phyloP scores from a whole-genome alignment of 164 flowering plant genomes.

The Magnolia officinalis region DNA sequence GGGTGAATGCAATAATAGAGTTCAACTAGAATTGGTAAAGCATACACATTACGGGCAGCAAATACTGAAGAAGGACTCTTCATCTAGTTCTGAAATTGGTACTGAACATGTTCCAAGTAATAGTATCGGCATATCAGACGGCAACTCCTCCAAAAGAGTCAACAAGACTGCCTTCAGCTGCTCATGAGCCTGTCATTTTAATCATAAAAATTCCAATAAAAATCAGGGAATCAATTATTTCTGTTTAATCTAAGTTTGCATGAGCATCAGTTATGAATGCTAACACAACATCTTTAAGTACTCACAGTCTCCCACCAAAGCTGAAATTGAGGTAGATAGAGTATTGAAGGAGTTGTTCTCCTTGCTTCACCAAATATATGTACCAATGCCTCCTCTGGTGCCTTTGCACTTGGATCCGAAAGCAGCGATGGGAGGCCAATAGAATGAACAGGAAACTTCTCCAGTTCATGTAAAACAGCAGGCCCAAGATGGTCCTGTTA shows the following conservation, averaged over 20 bases:
- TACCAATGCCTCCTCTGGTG: conserved; percentile 96
- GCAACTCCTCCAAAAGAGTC: conserved; percentile 84
- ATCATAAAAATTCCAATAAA: conserved; percentile 11
- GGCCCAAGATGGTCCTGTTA: conserved; percentile 99
- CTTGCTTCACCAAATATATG: conserved; percentile 98
- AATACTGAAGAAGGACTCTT: conserved; percentile 47
- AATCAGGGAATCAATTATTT: not conserved
- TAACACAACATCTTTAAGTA: conserved; percentile 6
- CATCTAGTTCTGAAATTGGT: conserved; percentile 41
- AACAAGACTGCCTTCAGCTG: conserved; percentile 88
- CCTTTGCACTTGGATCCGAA: conserved; percentile 99
- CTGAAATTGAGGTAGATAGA: conserved; percentile 84
- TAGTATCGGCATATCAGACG: conserved; percentile 81
- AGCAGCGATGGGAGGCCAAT: conserved; percentile 94
- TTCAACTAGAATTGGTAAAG: conserved; percentile 12
- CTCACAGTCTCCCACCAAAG: conserved; percentile 99
- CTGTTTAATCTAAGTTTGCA: not conserved
- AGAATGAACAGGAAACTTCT: conserved; percentile 98
- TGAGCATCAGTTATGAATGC: not conserved
- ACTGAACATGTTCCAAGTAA: conserved; percentile 69
- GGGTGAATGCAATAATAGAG: not conserved
- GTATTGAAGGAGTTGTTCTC: conserved; percentile 91
- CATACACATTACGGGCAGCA: conserved; percentile 73
- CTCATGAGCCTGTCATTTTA: conserved; percentile 77
- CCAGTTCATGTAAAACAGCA: conserved; percentile 94